Conservation (phyloP, 768 basidiomycete species). For the Pluteus cervinus region DNA sequence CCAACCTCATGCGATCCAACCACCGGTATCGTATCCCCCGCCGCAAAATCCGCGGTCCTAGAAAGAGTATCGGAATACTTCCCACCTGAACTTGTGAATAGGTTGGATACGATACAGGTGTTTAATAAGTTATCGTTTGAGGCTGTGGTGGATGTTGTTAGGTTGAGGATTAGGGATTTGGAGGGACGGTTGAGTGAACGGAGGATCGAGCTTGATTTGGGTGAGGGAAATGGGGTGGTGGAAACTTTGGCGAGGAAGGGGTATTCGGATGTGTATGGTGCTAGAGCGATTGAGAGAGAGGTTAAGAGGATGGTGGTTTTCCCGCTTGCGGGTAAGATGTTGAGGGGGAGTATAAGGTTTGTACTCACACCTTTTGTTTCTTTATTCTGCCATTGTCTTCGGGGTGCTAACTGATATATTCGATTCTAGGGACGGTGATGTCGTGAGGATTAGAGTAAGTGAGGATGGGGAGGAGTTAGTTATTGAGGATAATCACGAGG, state of each 20-base stretch:
- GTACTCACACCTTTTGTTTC: slow-evolving; percentile 10
- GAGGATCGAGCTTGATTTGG: slow-evolving; percentile 68
- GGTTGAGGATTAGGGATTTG: slow-evolving; percentile 70
- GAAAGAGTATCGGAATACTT: slow-evolving; percentile 74
- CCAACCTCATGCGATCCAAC: slow-evolving; percentile 51
- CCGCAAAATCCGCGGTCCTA: slow-evolving; percentile 63
- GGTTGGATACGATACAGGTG: slow-evolving; percentile 80
- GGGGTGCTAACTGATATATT: not conserved
- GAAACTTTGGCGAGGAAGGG: slow-evolving; percentile 72
- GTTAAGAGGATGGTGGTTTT: slow-evolving; percentile 79
- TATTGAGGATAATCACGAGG: slow-evolving; percentile 59
- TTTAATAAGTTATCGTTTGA: slow-evolving; percentile 83
- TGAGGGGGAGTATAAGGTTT: slow-evolving; percentile 74
- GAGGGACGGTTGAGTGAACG: slow-evolving; percentile 55
- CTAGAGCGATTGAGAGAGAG: slow-evolving; percentile 81
- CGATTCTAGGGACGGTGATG: slow-evolving; percentile 55
- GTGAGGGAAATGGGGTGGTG: slow-evolving; percentile 47
- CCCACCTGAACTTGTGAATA: slow-evolving; percentile 87
- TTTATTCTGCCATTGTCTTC: not conserved
- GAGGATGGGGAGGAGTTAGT: slow-evolving; percentile 35
- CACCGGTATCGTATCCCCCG: slow-evolving; percentile 54
- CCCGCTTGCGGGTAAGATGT: slow-evolving; percentile 73
- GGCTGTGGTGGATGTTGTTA: slow-evolving; percentile 76
- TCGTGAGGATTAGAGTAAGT: slow-evolving; percentile 47
- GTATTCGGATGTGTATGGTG: slow-evolving; percentile 83